Base-by-base conservation (phyloP, 83 land plant genomes). In the Thuja plicata region DNA sequence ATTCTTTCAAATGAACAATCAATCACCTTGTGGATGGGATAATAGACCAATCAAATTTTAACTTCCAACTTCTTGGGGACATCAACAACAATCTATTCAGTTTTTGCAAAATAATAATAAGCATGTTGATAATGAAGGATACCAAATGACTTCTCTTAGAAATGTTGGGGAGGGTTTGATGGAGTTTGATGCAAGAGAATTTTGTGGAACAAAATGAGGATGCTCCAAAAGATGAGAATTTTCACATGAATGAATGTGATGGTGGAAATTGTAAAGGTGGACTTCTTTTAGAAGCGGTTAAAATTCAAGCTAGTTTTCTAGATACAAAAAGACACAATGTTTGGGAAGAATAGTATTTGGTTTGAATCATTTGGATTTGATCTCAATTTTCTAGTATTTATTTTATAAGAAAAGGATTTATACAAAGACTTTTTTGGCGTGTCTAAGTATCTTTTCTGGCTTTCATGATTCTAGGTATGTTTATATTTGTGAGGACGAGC, bases 281-380 rank as follows among this genome's bases (percentile, higher is more conserved):
- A 84, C 62, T 84, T 13, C 86, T 84, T 84, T 50, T 84, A 52
- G 86, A 52, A 12, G 62, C 62, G 6, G 86, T 84, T 30, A 84
- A 84, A 62, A 84, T 84, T 50, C 86, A 50, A n/a, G 60, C 86
- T 1, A 84, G 57, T 50, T 84, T 16, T 48, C n/a, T 84, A 17
- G 1, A 5, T 34, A 8, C n/a, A 15, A 3, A 30, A 84, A 46
- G 85, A 46, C 48, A 46, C 11, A 48, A 48, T 37, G 81, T 7
- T 77, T 11, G 8, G 10, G 13, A 73, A 37, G 17, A 77, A 77
- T 77, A 77, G 43, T 77, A 16, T 16, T 77, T 41, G 38, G 78
- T 32, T 74, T 8, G 13, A 76, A 76, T 27, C 5, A 27, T 60
- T 60, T 21, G 66, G 30, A 27, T 27, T 9, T 27, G 27, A 66